These are phyloP conservation scores for Aspergillus arachidicola DNA, from an alignment of 2,329 filamentous ascomycete species.

Conservation along the genomic window DNA sequence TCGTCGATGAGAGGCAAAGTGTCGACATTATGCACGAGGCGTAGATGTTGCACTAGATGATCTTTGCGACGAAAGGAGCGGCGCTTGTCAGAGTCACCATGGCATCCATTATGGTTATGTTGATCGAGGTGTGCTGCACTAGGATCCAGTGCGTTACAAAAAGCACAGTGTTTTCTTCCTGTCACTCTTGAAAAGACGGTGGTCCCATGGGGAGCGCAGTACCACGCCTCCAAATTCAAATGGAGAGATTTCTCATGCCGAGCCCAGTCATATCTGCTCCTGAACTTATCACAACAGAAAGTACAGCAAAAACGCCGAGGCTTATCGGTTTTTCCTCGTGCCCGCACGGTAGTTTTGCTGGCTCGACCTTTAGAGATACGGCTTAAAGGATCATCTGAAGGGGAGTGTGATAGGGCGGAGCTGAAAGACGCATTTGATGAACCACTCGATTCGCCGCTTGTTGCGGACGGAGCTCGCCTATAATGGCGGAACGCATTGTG, in stretches of 20 bases:
- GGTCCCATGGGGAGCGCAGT: conserved; percentile 22
- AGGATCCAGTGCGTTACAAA: conserved; percentile 52
- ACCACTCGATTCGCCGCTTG: neutral
- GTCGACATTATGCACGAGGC: conserved; percentile 53
- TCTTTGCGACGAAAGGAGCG: conserved; percentile 58
- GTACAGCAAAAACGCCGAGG: conserved; percentile 24
- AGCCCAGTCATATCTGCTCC: conserved; percentile 28
- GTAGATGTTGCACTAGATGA: conserved; percentile 56
- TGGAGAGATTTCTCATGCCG: conserved; percentile 30
- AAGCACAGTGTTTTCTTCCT: conserved; percentile 44
- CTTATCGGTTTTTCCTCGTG: neutral
- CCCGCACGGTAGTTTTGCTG: neutral
- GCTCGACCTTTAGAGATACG: neutral
- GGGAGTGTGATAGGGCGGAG: neutral
- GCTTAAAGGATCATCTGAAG: neutral
- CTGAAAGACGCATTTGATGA: neutral
- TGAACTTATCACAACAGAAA: conserved; percentile 29
- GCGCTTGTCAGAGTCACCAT: conserved; percentile 40
- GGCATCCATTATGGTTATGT: conserved; percentile 53
- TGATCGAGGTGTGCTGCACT: conserved; percentile 49
- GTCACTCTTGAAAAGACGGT: conserved; percentile 10
- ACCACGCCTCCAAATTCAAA: conserved; percentile 24
- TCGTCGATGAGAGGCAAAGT: conserved; percentile 15
- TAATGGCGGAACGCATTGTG: neutral
- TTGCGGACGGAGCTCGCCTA: neutral